Conservation (phyloP, 208 protist genomes). For the Trypanosoma melophagium region DNA sequence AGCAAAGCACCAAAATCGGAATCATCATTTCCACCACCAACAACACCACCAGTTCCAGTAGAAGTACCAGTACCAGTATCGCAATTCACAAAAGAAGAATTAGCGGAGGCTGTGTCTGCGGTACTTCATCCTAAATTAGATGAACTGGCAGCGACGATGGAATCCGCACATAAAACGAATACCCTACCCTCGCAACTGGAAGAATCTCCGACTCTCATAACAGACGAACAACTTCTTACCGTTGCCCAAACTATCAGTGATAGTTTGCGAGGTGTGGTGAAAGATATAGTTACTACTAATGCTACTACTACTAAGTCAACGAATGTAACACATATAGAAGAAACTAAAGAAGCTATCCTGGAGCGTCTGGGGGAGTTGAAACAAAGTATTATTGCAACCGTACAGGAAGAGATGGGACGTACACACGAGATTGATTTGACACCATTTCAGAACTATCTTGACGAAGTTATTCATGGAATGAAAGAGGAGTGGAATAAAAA, state of each 20-base stretch:
- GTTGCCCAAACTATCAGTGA: slow-evolving; percentile 26
- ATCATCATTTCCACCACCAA: background rate
- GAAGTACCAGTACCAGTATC: background rate
- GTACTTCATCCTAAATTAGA: slow-evolving; percentile 48
- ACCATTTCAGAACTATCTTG: slow-evolving; percentile 80
- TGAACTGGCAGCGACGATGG: slow-evolving; percentile 9
- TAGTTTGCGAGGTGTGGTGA: slow-evolving; percentile 18
- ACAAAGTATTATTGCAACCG: slow-evolving; percentile 39
- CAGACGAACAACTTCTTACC: slow-evolving; percentile 20
- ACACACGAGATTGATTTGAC: slow-evolving; percentile 72
- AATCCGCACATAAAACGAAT: background rate
- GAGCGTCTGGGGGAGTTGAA: slow-evolving; percentile 31
- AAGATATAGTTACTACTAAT: background rate
- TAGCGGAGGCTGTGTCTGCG: slow-evolving; percentile 49
- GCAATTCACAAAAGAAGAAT: slow-evolving; percentile 25
- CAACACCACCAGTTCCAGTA: background rate
- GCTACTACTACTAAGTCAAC: background rate
- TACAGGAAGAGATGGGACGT: slow-evolving; percentile 56
- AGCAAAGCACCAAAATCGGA: background rate
- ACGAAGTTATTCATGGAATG: slow-evolving; percentile 61
- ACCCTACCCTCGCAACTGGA: background rate
- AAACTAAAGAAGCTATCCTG: background rate
- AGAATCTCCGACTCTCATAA: background rate
- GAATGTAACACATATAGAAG: background rate
- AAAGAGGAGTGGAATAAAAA: slow-evolving; percentile 43